A percentile compares a stretch with the other conserved stretches of the same genome.
Evolutionary conservation across 1,284 basidiomycete species (phyloP).

Genomic region (Boletus mariae): DNA sequence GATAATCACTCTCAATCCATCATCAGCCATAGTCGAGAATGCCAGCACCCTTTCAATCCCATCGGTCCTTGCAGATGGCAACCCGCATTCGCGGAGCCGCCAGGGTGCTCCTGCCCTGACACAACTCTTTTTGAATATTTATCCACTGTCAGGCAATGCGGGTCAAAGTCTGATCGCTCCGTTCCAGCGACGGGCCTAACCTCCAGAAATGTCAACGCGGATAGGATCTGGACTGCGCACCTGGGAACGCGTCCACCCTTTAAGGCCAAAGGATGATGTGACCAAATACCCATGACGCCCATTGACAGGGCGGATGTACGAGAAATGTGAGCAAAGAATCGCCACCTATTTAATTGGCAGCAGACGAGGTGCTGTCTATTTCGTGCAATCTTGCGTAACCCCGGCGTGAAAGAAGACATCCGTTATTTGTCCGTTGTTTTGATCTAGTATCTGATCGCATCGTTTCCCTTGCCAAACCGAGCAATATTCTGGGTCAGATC

Average conservation of each 20-base stretch:
- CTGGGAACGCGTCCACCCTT: conserved; percentile 15
- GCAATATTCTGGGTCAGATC: too few species aligned
- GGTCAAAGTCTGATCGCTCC: not conserved
- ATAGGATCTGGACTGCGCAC: not conserved
- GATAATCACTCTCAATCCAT: conserved; percentile 13
- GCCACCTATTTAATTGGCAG: conserved; percentile 10
- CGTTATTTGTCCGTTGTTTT: too few species aligned
- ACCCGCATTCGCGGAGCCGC: not conserved
- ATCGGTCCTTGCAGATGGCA: not conserved
- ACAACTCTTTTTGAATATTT: conserved; percentile 7
- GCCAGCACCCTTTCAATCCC: not conserved
- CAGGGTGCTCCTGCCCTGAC: conserved; percentile 15
- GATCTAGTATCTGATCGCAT: conserved; percentile 2
- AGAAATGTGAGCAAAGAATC: conserved; percentile 14
- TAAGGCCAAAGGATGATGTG: conserved; percentile 5
- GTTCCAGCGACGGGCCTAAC: not conserved
- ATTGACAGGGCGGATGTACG: conserved; percentile 7
- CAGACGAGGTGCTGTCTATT: not conserved
- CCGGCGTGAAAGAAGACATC: not conserved
- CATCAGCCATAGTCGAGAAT: not conserved
- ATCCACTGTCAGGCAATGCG: not conserved
- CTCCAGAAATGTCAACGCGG: not conserved
- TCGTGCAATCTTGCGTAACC: conserved; percentile 3
- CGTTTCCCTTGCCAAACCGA: conserved; percentile 1
- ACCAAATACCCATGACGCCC: conserved; percentile 9